Percentiles rank a stretch among this genome's conserved stretches.
Evolutionary conservation across 495 filamentous ascomycete genomes (phyloP).

Genomic region (Letharia columbiana): DNA sequence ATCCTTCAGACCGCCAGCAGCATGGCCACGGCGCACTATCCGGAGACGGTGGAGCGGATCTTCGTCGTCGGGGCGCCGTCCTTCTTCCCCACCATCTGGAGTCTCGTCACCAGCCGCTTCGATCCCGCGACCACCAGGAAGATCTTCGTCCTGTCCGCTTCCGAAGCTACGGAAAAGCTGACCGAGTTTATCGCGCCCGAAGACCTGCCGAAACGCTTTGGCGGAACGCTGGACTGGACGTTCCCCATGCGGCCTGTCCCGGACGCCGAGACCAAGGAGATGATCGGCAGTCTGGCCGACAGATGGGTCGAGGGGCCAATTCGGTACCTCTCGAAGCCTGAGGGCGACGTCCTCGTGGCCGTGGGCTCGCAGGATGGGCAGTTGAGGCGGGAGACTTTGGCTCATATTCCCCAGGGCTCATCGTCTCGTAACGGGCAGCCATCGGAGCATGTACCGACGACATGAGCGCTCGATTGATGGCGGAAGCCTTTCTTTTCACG

Average conservation of each 20-base stretch:
- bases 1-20: constrained; percentile 83
- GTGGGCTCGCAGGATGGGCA: background rate
- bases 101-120: constrained; percentile 89
- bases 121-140: constrained; percentile 84
- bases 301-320: background rate
- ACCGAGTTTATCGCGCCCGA: background rate
- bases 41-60: constrained; percentile 76
- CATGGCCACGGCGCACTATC: constrained; percentile 79
- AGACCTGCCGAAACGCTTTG: background rate
- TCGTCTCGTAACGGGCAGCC: background rate
- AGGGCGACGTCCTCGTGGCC: background rate
- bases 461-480: background rate
- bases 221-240: background rate
- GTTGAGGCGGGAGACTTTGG: background rate
- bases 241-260: background rate
- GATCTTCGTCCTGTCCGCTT: constrained; percentile 58
- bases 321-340: background rate
- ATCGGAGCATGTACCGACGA: background rate
- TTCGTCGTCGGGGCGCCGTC: constrained; percentile 78
- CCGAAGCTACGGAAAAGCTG: background rate
- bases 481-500: background rate
- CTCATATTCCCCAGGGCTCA: background rate
- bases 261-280: background rate
- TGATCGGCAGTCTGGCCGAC: background rate
- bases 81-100: constrained; percentile 88